Percentiles rank a stretch among this genome's conserved stretches.
phyloP scores from a whole-genome alignment of 768 basidiomycete genomes.

The Lentinula sp. region DNA sequence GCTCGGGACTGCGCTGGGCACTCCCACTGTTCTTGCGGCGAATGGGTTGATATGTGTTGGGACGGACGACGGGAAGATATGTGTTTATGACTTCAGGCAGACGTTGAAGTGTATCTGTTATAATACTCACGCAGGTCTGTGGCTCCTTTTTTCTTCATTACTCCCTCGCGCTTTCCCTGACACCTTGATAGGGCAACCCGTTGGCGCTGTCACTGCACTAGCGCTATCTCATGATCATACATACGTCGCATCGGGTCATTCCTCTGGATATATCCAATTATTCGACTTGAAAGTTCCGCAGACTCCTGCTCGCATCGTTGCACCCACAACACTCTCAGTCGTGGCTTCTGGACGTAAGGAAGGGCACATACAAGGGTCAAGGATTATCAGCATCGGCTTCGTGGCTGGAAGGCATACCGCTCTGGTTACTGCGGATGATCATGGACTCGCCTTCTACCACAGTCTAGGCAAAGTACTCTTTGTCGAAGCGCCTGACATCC shows the following conservation, averaged over 20 bases:
- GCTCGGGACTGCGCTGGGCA: conserved; percentile 53
- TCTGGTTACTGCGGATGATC: conserved; percentile 84
- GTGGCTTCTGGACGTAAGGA: conserved; percentile 77
- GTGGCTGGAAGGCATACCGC: conserved; percentile 91
- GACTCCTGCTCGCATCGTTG: conserved; percentile 59
- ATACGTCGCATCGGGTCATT: conserved; percentile 85
- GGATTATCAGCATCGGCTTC: conserved; percentile 79
- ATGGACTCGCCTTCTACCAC: conserved; percentile 92
- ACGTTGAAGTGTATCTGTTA: conserved; percentile 77
- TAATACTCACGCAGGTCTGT: conserved; percentile 54
- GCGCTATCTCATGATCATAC: conserved; percentile 93
- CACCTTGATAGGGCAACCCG: conserved; percentile 38
- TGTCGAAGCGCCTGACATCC: conserved; percentile 89
- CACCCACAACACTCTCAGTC: conserved; percentile 62
- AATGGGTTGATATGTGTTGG: conserved; percentile 90
- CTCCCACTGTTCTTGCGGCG: conserved; percentile 76
- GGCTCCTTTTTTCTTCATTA: neutral
- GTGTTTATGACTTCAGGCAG: conserved; percentile 90
- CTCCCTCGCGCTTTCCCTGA: conserved; percentile 6
- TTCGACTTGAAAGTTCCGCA: conserved; percentile 74
- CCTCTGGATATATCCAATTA: conserved; percentile 77
- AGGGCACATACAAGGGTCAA: conserved; percentile 76
- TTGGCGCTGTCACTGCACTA: conserved; percentile 82
- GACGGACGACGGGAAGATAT: conserved; percentile 68
- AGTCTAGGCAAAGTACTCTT: conserved; percentile 91